Evolutionary conservation across 495 filamentous ascomycete species (phyloP), one percentile per base, ranked within the genome.

Genomic region (Tuber magnatum): DNA sequence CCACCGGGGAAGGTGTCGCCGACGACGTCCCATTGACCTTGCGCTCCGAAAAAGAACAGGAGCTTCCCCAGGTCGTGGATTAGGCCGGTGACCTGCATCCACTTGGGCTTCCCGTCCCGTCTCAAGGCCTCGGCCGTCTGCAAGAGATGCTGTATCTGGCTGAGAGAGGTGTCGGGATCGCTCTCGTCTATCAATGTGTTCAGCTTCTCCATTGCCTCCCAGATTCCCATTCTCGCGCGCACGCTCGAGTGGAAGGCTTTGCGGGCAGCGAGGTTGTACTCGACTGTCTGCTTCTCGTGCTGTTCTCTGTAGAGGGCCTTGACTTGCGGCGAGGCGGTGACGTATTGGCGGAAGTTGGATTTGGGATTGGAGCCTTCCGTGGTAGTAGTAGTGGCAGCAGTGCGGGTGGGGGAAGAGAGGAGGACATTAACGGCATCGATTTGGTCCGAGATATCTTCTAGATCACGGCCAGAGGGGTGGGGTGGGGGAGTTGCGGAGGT

Each of bases 1-100:
- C 32, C 73, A 80, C 78, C 71, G 43, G 93, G 93, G 85, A 96
- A 96, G 0, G 92, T 94, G 80, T 97, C 93, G 24, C 93, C 93
- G 18, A 97, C 93, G 22, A 96, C 92, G 80, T 95, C 93, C 93
- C 93, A 96, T 83, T 97, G 93, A 69, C 93, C 93, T 74, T 90
- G 84, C 16, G 91, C 92, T 71, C 88, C 91, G 83, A 90, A 92
- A 85, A 95, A 94, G 87, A 89, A 94, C 44, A 96, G 88, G 24
- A 96, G 87, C 84, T 96, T 97, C 77, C 93, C 93, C 22, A 96
- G 86, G 77, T 96, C 93, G 83, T 97, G 93, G 78, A 97, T 91
- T n/a, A 96, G 87, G 1, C 93, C 93, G 0, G 90, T 92, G 35
- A 96, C 84, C 83, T 96, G 93, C 92, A 96, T 94, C 93, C 93